Evolutionary conservation across 306 rosid genomes (phyloP), one percentile per base, ranked within the genome.

Genomic region (Cicer bijugum): DNA sequence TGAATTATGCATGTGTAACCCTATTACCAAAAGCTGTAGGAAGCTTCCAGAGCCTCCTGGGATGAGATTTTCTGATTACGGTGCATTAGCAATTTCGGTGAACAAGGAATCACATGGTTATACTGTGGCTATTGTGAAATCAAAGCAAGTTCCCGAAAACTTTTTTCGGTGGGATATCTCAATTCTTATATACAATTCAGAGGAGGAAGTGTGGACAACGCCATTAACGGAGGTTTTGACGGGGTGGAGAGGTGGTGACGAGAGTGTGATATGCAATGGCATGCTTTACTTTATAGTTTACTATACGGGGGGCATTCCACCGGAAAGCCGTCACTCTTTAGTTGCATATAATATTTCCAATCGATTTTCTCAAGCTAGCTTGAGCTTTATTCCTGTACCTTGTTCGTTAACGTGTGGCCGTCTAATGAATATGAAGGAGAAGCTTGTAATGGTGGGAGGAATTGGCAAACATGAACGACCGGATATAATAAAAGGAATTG

Each of bases 371-470:
- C 85, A 75, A 59, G 80, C 88, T 60, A 67, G 81, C 83, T 81
- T 95, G 92, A 80, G 83, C 82, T 90, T 86, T n/a, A 84, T 95
- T 58, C 84, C 86, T 6, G 86, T 85, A 46, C 97, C 97, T 9
- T 90, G 92, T 58, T 77, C 99, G 43, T 84, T 95, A 40, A 91
- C 99, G 6, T 95, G 99, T 45, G 99, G 97, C 43, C 91, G 99
- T 5, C 77, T 95, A 76, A 95, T 95, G 97, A 90, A 87, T 83
- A 69, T 91, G 81, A 88, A 86, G 85, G 97, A 90, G 77, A 88
- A 85, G 88, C 89, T 95, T 81, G 99, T 91, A 28, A 95, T 95
- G 97, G 99, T 95, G 44, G 99, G 99, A 70, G 99, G 99, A 57
- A 89, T 95, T 5, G 97, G 97, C 20, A 91, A 86, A 78, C 92